These are phyloP conservation scores for Helicocarpus griseus DNA, from an alignment of 2,329 filamentous ascomycete genomes.

Conservation along the genomic window DNA sequence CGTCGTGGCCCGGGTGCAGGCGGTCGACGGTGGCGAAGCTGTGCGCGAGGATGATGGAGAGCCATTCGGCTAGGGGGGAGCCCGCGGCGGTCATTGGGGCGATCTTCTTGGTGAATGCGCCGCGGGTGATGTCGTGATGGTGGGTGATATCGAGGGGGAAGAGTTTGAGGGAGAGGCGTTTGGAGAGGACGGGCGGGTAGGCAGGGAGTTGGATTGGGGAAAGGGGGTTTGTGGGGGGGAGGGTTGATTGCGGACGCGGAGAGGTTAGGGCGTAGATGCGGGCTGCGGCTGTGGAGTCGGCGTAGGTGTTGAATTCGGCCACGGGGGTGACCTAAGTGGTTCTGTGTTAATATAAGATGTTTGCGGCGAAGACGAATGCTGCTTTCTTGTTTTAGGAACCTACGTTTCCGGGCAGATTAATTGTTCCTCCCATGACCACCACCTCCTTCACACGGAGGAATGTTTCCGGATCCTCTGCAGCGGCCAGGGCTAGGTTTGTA, in stretches of 20 bases:
- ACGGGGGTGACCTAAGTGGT: conserved; percentile 52
- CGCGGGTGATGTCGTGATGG: conserved; percentile 54
- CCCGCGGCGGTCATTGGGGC: conserved; percentile 48
- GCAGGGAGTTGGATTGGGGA: conserved; percentile 39
- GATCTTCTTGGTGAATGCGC: conserved; percentile 50
- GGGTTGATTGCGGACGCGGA: conserved; percentile 62
- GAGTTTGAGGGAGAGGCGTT: conserved; percentile 55
- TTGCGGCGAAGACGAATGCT: background rate
- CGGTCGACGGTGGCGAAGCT: conserved; percentile 59
- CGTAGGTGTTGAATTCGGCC: conserved; percentile 92
- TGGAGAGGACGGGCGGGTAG: conserved; percentile 57
- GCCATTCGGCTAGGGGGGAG: conserved; percentile 67
- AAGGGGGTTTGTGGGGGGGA: conserved; percentile 52
- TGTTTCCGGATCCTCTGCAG: conserved; percentile 76
- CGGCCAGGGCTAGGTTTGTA: conserved; percentile 87
- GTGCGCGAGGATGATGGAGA: conserved; percentile 59
- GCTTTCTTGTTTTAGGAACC: conserved; percentile 25
- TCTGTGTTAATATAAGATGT: too few species aligned
- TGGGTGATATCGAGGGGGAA: conserved; percentile 72
- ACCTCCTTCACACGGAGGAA: conserved; percentile 86
- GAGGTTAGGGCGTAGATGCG: conserved; percentile 70
- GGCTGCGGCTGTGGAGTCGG: conserved; percentile 70
- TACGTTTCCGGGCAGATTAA: conserved; percentile 72
- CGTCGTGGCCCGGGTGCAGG: conserved; percentile 46
- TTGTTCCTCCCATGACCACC: conserved; percentile 87